These are phyloP conservation scores for Ramularia endophylla DNA, from an alignment of 2,329 filamentous ascomycete genomes.

Conservation along the genomic window DNA sequence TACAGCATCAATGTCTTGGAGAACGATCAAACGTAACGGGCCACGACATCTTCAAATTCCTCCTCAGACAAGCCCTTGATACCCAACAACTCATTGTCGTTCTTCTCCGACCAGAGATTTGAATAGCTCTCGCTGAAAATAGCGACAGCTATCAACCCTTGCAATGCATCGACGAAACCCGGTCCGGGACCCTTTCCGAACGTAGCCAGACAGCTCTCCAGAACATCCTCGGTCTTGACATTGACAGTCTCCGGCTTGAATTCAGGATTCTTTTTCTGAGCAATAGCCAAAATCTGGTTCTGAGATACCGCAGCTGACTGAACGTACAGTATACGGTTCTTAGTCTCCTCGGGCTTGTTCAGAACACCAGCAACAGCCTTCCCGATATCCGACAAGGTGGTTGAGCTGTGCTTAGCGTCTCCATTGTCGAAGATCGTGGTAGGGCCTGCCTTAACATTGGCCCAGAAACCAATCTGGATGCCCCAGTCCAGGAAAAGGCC, in stretches of 20 bases:
- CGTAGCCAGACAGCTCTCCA: slow-evolving; percentile 14
- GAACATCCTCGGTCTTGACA: slow-evolving; percentile 24
- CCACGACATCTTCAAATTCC: slow-evolving; percentile 27
- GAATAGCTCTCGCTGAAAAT: slow-evolving; percentile 28
- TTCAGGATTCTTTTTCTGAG: slow-evolving; percentile 30
- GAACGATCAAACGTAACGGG: no score
- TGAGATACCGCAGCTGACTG: slow-evolving; percentile 32
- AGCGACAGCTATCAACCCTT: slow-evolving; percentile 27
- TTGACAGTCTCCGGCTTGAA: slow-evolving; percentile 22
- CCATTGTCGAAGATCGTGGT: slow-evolving; percentile 33
- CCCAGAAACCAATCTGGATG: slow-evolving; percentile 27
- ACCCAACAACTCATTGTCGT: slow-evolving; percentile 35
- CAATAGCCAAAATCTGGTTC: slow-evolving; percentile 32
- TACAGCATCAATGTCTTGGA: no score
- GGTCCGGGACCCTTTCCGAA: not conserved
- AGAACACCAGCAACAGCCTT: slow-evolving; percentile 31
- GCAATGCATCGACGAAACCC: slow-evolving; percentile 15
- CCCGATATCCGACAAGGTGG: slow-evolving; percentile 28
- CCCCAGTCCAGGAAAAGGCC: slow-evolving; percentile 35
- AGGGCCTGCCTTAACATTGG: slow-evolving; percentile 23
- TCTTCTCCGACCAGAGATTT: slow-evolving; percentile 27
- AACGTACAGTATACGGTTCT: slow-evolving; percentile 33
- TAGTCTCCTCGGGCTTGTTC: slow-evolving; percentile 30
- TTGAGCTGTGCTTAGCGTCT: slow-evolving; percentile 28
- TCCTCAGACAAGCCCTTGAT: slow-evolving; percentile 26